These are phyloP conservation scores for Nidularia pulvinata DNA, from an alignment of 768 basidiomycete genomes.

Conservation along the genomic window DNA sequence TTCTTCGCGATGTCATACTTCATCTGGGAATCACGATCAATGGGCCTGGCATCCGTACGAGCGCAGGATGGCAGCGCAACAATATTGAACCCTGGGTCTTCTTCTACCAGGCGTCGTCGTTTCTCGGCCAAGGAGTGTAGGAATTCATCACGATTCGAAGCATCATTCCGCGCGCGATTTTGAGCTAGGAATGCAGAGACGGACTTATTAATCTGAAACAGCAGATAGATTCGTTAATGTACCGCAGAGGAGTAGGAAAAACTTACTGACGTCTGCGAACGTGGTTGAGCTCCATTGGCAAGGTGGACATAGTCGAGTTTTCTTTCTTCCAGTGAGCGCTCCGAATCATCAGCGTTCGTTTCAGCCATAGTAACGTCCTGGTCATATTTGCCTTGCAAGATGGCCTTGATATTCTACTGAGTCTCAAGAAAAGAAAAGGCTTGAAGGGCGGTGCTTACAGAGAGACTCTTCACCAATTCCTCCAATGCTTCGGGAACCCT, in stretches of 20 bases:
- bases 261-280: conserved; percentile 61
- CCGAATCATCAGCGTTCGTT: neutral
- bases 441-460: conserved; percentile 13
- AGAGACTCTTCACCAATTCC: conserved; percentile 47
- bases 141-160: conserved; percentile 79
- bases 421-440: conserved; percentile 6
- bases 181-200: conserved; percentile 73
- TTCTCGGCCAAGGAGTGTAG: conserved; percentile 59
- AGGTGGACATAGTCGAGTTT: conserved; percentile 64
- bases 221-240: conserved; percentile 2
- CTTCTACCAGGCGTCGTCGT: conserved; percentile 36
- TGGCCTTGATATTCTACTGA: conserved; percentile 1
- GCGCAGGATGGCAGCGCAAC: conserved; percentile 56
- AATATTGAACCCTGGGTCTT: conserved; percentile 11
- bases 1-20: conserved; percentile 90
- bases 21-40: conserved; percentile 79
- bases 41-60: conserved; percentile 66
- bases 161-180: conserved; percentile 71
- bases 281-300: conserved; percentile 41
- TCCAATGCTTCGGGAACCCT: conserved; percentile 56
- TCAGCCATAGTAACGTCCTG: conserved; percentile 4
- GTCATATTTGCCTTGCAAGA: neutral
- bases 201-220: conserved; percentile 59
- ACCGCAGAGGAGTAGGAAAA: neutral
- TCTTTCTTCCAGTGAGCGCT: conserved; percentile 57